phyloP scores from a whole-genome alignment of 106 monocot genomes.

The Iris macrosiphon region DNA sequence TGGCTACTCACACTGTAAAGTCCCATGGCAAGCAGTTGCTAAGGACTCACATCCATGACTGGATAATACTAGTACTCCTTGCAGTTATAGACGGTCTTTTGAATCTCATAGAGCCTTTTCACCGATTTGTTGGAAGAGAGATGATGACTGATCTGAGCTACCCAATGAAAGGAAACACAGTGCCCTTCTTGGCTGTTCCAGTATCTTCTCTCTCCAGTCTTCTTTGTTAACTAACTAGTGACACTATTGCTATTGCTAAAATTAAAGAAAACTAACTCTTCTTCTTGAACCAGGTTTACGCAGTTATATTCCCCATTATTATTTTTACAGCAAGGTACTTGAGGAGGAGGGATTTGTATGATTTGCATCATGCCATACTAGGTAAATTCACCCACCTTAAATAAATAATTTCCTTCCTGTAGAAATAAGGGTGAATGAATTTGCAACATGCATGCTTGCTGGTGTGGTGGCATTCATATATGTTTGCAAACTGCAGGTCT shows the following conservation, averaged over 20 bases:
- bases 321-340: constrained; percentile 44
- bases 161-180: constrained; percentile 49
- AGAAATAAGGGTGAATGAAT: too few relatives aligned
- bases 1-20: constrained; percentile 20
- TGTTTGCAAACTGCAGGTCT: constrained; percentile 22
- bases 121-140: constrained; percentile 55
- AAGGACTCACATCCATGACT: constrained; percentile 34
- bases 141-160: constrained; percentile 64
- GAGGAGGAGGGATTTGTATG: too few relatives aligned
- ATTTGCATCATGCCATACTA: constrained; percentile 63
- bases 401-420: too few relatives aligned
- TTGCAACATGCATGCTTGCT: too few relatives aligned
- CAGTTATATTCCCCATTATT: constrained; percentile 30
- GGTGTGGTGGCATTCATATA: too few relatives aligned
- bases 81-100: constrained; percentile 23
- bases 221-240: too few relatives aligned
- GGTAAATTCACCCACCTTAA: constrained; percentile 15
- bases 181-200: constrained; percentile 71
- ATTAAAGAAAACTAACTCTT: too few relatives aligned
- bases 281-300: constrained; percentile 27
- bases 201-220: constrained; percentile 28
- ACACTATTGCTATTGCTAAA: too few relatives aligned
- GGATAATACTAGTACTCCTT: constrained; percentile 37
- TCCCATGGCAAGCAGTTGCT: constrained; percentile 37
- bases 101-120: constrained; percentile 42